These are phyloP conservation scores for Cutaneotrichosporon cutaneum DNA, from an alignment of 1,284 basidiomycete species.

Conservation along the genomic window DNA sequence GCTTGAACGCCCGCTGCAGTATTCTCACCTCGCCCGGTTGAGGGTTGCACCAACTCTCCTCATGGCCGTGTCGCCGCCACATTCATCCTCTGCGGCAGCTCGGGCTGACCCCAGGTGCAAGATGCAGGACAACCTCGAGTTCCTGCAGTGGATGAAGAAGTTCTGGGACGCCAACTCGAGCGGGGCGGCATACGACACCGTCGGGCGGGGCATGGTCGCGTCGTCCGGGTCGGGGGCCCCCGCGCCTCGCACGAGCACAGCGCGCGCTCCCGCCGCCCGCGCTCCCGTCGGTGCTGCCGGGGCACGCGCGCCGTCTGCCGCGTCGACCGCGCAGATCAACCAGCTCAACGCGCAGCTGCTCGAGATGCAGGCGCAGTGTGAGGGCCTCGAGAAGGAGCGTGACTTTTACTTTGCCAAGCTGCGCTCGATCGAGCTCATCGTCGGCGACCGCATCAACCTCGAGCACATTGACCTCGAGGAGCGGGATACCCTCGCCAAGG, in stretches of 20 bases:
- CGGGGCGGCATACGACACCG: conserved; percentile 85
- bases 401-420: conserved; percentile 99
- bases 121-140: conserved; percentile 99
- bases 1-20: too few species aligned
- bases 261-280: conserved; percentile 24
- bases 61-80: too few species aligned
- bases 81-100: too few species aligned
- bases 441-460: conserved; percentile 68
- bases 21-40: too few species aligned
- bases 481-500: conserved; percentile 69
- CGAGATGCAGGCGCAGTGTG: conserved; percentile 78
- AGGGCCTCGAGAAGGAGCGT: conserved; percentile 88
- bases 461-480: conserved; percentile 64
- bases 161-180: conserved; percentile 93
- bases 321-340: conserved; percentile 29
- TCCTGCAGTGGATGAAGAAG: conserved; percentile 94
- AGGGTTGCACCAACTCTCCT: too few species aligned
- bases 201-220: conserved; percentile 56
- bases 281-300: conserved; percentile 15
- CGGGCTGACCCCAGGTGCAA: conserved; percentile 66
- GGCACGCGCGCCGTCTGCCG: conserved; percentile 27
- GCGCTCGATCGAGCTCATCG: conserved; percentile 91
- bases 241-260: conserved; percentile 12
- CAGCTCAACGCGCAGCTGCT: conserved; percentile 62
- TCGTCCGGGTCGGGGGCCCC: conserved; percentile 20